These are phyloP conservation scores for Xerophyta viscosa DNA, from an alignment of 106 monocot genomes.

Conservation along the genomic window DNA sequence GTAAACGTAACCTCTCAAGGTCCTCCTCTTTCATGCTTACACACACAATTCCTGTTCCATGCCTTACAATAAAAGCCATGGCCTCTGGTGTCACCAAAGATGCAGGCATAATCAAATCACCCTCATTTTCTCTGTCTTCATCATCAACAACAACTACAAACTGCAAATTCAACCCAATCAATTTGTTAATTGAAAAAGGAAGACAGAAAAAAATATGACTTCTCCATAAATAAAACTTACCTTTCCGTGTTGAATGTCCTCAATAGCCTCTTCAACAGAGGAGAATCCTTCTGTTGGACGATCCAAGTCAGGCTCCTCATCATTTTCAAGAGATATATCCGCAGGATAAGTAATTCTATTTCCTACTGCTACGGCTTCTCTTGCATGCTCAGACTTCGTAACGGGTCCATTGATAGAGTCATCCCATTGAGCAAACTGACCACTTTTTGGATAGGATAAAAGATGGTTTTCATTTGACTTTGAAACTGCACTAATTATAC, in stretches of 20 bases:
- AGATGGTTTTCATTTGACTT: neutral
- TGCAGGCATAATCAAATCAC: constrained; percentile 62
- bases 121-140: constrained; percentile 64
- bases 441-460: neutral
- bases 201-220: too few species aligned
- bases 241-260: constrained; percentile 55
- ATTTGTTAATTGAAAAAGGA: neutral
- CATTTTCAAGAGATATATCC: constrained; percentile 13
- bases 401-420: neutral
- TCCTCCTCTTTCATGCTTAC: constrained; percentile 43
- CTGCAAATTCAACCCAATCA: constrained; percentile 21
- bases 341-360: neutral
- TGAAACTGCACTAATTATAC: neutral
- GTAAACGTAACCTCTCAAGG: constrained; percentile 30
- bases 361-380: constrained; percentile 16
- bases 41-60: constrained; percentile 42
- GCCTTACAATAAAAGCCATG: constrained; percentile 43
- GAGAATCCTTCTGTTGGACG: constrained; percentile 34
- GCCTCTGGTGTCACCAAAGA: constrained; percentile 35
- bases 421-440: neutral
- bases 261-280: constrained; percentile 51
- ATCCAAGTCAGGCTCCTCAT: constrained; percentile 33
- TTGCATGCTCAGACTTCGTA: constrained; percentile 2
- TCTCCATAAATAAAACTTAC: constrained; percentile 7
- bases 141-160: constrained; percentile 60